phyloP scores from a whole-genome alignment of 78 protist genomes.

The Dictyostelium capitatum region DNA sequence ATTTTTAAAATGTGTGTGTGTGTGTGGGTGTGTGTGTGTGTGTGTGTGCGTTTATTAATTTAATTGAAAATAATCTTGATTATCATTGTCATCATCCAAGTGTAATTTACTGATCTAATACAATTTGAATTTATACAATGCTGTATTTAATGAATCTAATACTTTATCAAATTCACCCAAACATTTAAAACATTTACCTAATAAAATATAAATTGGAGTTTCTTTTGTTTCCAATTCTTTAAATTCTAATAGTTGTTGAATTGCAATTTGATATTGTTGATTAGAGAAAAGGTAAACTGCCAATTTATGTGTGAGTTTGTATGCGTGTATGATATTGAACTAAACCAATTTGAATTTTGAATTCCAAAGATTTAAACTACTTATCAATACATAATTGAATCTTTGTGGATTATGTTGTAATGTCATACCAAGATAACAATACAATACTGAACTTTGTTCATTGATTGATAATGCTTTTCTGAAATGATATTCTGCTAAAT shows the following conservation, averaged over 20 bases:
- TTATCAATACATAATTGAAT: slow-evolving; percentile 61
- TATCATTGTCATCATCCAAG: slow-evolving; percentile 51
- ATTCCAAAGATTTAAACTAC: slow-evolving; percentile 71
- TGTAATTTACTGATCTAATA: slow-evolving; percentile 40
- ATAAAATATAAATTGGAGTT: slow-evolving; percentile 84
- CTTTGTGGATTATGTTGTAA: slow-evolving; percentile 28
- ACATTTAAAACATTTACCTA: slow-evolving; percentile 85
- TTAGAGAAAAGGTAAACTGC: slow-evolving; percentile 54
- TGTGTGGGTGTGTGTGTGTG: too few species aligned
- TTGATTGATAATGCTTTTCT: slow-evolving; percentile 88
- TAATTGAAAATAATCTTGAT: slow-evolving; percentile 40
- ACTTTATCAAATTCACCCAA: slow-evolving; percentile 64
- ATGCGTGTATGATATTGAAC: too few species aligned
- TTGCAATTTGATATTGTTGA: slow-evolving; percentile 57
- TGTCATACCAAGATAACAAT: slow-evolving; percentile 93
- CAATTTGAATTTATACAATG: slow-evolving; percentile 70
- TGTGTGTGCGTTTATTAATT: too few species aligned
- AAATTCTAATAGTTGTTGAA: slow-evolving; percentile 68
- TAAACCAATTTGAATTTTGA: too few species aligned
- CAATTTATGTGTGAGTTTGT: slow-evolving; percentile 78
- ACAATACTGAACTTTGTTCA: slow-evolving; percentile 86
- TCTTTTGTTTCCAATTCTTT: slow-evolving; percentile 88
- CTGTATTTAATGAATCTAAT: slow-evolving; percentile 40
- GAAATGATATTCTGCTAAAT: slow-evolving; percentile 91
- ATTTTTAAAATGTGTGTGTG: too few species aligned